Conservation (phyloP, 371 early-diverging fungal species). For the Mortierella sp. region DNA sequence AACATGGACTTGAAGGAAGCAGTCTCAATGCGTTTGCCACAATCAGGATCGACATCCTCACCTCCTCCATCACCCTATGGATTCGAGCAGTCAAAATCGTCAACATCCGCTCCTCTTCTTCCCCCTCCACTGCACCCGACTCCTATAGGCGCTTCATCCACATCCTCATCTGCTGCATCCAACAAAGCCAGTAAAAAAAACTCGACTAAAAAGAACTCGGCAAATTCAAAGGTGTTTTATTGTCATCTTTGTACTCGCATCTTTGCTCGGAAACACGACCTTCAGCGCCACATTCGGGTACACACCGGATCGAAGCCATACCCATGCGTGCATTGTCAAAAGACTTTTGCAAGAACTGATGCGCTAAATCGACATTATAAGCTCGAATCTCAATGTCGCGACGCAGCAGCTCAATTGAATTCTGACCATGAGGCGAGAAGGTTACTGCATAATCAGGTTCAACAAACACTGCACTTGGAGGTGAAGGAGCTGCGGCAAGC, state of each 20-base stretch:
- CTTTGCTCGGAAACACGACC: slow-evolving; percentile 78
- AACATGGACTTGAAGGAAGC: slow-evolving; percentile 12
- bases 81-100: neutral
- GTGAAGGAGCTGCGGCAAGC: slow-evolving; percentile 11
- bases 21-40: neutral
- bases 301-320: slow-evolving; percentile 78
- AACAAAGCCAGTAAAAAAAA: neutral
- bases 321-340: slow-evolving; percentile 68
- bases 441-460: slow-evolving; percentile 18
- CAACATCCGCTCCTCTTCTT: neutral
- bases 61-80: neutral
- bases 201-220: neutral
- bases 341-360: slow-evolving; percentile 77
- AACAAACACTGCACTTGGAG: slow-evolving; percentile 18
- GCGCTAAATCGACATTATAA: slow-evolving; percentile 74
- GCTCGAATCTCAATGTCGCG: slow-evolving; percentile 67
- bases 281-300: slow-evolving; percentile 75
- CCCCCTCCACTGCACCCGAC: neutral
- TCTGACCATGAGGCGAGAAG: slow-evolving; percentile 13
- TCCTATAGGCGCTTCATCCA: neutral
- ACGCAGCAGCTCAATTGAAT: slow-evolving; percentile 13
- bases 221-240: slow-evolving; percentile 29
- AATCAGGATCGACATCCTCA: neutral
- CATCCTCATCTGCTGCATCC: neutral
- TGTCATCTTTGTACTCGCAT: slow-evolving; percentile 58